These are phyloP conservation scores for Vachellia pachyceras DNA, from an alignment of 306 rosid species.

Conservation along the genomic window DNA sequence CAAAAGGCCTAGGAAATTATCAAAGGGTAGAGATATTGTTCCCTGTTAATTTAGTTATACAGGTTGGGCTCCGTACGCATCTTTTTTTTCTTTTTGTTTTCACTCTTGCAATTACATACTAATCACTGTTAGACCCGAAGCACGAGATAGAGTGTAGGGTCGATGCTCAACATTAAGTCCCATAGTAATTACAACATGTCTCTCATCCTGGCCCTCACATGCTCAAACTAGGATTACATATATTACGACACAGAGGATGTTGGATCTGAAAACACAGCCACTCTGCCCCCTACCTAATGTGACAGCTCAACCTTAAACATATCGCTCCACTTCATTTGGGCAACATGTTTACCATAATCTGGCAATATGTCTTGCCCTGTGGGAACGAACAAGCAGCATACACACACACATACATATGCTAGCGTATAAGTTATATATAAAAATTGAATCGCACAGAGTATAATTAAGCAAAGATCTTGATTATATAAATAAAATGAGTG, in stretches of 20 bases:
- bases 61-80: slow-evolving; percentile 51
- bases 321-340: slow-evolving; percentile 44
- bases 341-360: slow-evolving; percentile 59
- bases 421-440: neutral
- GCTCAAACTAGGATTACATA: slow-evolving; percentile 28
- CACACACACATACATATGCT: neutral
- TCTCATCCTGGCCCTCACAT: slow-evolving; percentile 53
- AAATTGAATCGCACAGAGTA: slow-evolving; percentile 34
- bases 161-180: slow-evolving; percentile 59
- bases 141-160: slow-evolving; percentile 72
- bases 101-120: slow-evolving; percentile 16
- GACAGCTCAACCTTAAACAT: slow-evolving; percentile 41
- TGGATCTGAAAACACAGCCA: slow-evolving; percentile 23
- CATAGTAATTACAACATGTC: slow-evolving; percentile 50
- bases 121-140: slow-evolving; percentile 45
- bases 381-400: slow-evolving; percentile 46
- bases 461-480: slow-evolving; percentile 35
- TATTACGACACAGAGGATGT: slow-evolving; percentile 30
- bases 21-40: slow-evolving; percentile 65
- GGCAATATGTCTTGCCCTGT: slow-evolving; percentile 49
- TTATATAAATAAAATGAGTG: slow-evolving; percentile 25
- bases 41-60: slow-evolving; percentile 49
- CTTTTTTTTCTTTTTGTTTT: slow-evolving; percentile 31
- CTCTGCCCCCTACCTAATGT: slow-evolving; percentile 5
- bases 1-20: slow-evolving; percentile 64